Conservation (phyloP, 2,329 filamentous ascomycete genomes). For the Rutstroemia sp. region DNA sequence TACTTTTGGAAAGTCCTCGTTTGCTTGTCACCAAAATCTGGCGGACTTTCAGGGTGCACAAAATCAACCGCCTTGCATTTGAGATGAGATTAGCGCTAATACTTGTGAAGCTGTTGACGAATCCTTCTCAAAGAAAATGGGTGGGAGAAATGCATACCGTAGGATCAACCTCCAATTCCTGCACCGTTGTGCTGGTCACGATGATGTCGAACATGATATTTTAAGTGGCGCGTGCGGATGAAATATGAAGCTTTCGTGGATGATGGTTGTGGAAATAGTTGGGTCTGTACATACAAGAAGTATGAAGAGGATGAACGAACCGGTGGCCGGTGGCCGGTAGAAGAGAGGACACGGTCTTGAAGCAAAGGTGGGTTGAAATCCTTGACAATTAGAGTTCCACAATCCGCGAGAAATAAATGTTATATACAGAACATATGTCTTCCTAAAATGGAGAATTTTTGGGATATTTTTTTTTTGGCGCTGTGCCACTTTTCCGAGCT, state of each 20-base stretch:
- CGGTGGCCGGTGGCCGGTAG: too few relatives aligned
- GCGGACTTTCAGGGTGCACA: not conserved
- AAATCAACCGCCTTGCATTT: not conserved
- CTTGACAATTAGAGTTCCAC: too few relatives aligned
- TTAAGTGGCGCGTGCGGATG: not conserved
- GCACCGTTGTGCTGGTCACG: constrained; percentile 1
- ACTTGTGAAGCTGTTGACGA: too few relatives aligned
- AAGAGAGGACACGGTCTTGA: not conserved
- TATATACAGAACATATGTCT: too few relatives aligned
- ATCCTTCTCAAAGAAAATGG: not conserved
- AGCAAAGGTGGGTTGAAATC: not conserved
- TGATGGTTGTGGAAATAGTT: not conserved
- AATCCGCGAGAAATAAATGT: too few relatives aligned
- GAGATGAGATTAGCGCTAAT: not conserved
- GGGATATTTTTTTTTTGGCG: not conserved
- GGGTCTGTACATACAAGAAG: not conserved
- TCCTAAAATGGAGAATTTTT: too few relatives aligned
- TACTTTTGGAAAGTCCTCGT: not conserved
- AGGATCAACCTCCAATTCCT: constrained; percentile 5
- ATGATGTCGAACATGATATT: constrained; percentile 4
- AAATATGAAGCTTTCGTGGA: not conserved
- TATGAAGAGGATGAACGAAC: too few relatives aligned
- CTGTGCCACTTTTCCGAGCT: not conserved
- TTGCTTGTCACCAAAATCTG: not conserved
- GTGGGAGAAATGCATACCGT: not conserved